These are phyloP conservation scores for Beta macrorhiza DNA, from an alignment of 179 eudicot species.

Conservation along the genomic window DNA sequence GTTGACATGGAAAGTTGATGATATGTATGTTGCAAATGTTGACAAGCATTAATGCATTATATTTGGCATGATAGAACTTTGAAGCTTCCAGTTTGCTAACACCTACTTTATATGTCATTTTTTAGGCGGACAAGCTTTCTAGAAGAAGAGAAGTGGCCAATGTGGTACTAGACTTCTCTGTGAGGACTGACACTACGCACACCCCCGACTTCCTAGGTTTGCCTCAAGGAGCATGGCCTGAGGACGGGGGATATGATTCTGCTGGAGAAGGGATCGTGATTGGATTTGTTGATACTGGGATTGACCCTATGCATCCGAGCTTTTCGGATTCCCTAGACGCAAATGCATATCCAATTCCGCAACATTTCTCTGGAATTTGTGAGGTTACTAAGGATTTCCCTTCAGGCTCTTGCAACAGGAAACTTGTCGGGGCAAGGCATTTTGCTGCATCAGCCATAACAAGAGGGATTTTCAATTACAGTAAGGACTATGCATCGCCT, in stretches of 20 bases:
- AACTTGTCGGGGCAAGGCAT: slow-evolving; percentile 92
- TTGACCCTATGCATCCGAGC: slow-evolving; percentile 85
- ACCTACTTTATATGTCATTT: neutral
- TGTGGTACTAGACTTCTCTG: slow-evolving; percentile 83
- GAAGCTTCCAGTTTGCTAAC: slow-evolving; percentile 7
- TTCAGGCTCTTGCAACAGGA: slow-evolving; percentile 91
- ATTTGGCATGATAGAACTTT: neutral
- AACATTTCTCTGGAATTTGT: slow-evolving; percentile 79
- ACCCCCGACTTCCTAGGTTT: slow-evolving; percentile 88
- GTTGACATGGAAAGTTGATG: neutral
- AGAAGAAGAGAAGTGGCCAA: slow-evolving; percentile 83
- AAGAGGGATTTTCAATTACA: slow-evolving; percentile 76
- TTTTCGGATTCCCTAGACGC: slow-evolving; percentile 60
- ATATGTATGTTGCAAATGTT: slow-evolving; percentile 1
- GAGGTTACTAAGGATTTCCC: slow-evolving; percentile 87
- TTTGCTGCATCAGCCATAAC: slow-evolving; percentile 95
- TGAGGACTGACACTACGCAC: slow-evolving; percentile 83
- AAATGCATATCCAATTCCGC: slow-evolving; percentile 58
- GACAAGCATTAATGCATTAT: neutral
- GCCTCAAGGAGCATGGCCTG: slow-evolving; percentile 84
- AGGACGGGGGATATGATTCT: slow-evolving; percentile 67
- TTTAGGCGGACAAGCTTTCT: slow-evolving; percentile 81
- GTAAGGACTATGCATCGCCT: slow-evolving; percentile 88
- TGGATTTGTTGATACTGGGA: slow-evolving; percentile 93
- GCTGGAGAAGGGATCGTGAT: slow-evolving; percentile 95